A percentile compares a stretch with the other conserved stretches of the same genome.
phyloP scores from a whole-genome alignment of 306 rosid genomes.

The Arachis hypogaea region DNA sequence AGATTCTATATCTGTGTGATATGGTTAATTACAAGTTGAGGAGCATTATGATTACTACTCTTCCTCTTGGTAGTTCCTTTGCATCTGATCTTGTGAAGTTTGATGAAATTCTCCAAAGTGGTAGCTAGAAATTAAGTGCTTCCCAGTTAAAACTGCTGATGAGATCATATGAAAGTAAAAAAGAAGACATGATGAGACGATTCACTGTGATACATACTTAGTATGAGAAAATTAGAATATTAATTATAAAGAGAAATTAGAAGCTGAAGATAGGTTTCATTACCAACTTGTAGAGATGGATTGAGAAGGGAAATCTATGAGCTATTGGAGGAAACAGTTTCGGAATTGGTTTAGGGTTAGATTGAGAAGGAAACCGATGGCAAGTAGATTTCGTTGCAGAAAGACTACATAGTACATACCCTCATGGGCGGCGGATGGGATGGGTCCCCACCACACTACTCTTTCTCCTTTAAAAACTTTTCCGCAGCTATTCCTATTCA shows the following conservation, averaged over 20 bases:
- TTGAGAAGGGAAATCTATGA: not conserved
- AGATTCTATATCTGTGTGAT: too few species aligned
- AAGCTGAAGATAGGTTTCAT: not conserved
- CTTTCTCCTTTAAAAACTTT: too few species aligned
- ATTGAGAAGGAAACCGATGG: constrained; percentile 42
- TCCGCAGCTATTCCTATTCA: too few species aligned
- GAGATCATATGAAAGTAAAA: too few species aligned
- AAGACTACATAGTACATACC: constrained; percentile 51
- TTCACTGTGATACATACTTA: too few species aligned
- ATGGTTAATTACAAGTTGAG: not conserved
- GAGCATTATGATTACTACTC: not conserved
- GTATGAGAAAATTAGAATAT: too few species aligned
- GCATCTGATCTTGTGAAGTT: not conserved
- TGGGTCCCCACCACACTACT: constrained; percentile 59
- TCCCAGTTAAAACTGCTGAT: too few species aligned
- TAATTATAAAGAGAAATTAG: not conserved
- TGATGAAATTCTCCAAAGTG: not conserved
- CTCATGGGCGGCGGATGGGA: constrained; percentile 62
- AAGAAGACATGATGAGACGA: too few species aligned
- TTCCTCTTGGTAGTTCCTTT: not conserved
- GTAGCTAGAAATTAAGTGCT: too few species aligned
- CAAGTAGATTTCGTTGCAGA: constrained; percentile 57
- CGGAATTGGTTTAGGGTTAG: constrained; percentile 53
- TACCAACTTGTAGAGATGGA: constrained; percentile 6
- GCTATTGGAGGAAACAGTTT: not conserved